Base-by-base conservation (phyloP, 352 stramenopile species). In the Pythium rhizo-oryzae region DNA sequence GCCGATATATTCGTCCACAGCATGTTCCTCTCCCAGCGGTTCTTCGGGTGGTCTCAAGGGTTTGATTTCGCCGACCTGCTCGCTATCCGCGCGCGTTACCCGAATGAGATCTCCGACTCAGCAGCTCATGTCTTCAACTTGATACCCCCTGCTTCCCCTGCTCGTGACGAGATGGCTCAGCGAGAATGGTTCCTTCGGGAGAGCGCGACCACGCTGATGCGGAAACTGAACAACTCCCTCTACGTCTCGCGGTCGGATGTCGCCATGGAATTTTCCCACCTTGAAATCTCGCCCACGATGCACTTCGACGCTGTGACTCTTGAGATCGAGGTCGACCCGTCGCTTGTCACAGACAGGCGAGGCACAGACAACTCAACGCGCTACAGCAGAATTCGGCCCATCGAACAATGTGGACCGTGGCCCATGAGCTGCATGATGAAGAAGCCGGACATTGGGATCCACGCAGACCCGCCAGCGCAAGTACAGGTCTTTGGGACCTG, bases 241-340 rank as follows among this genome's bases (percentile, higher is more conserved):
- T 60, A 67, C 37, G 24, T 8, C 16, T 24, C 43, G 18, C 15
- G 19, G 8, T 24, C 43, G 16, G 13, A 50, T 23, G 19, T 50
- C 2, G 13, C 15, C 16, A n/a, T 67, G 19, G 24, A 35, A 39
- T 67, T 67, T 44, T 60, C 50, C 8, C 50, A 28, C 9, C 16
- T 60, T 1, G 39, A 59, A 3, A 46, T 67, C 5, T 46, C 60
- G 5, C 37, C 37, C 6, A 24, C 30, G 2, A 53, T 67, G 18
- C 15, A 13, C 6, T 67, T 67, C 23, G 60, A 67, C 18, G 49
- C 51, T 2, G 35, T 66, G n/a, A 66, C 59, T 16, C 28, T 66
- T 21, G 59, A 66, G 18, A n/a, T 59, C 35, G 59, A 50, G 7
- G 3, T 59, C 21, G 59, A 66, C 44, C 47, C 59, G 8, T 53